Base-by-base conservation (phyloP, 768 basidiomycete genomes). In the Psilocybe subaeruginosa region DNA sequence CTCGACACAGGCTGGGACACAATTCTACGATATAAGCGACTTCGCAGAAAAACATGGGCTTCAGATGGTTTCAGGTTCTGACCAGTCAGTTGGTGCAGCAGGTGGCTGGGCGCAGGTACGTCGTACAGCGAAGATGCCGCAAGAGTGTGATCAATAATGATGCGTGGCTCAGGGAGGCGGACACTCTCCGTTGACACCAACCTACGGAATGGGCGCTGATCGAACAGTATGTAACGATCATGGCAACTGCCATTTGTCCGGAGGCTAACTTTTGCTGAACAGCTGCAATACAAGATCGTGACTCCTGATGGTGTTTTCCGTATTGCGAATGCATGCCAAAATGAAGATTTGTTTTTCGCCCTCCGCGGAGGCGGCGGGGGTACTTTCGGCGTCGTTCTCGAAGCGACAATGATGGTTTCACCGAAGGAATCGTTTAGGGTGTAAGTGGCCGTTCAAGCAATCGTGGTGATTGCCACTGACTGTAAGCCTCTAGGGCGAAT, bases 291-390 rank as follows among this genome's bases (percentile, higher is more conserved):
- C 69, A 81, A 80, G 60, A 70, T 86, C 3, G 84, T 86, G 5
- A 85, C 83, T 1, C 82, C 85, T 0, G 82, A 84, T 66, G 85
- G 85, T 0, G 60, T 72, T 27, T 71, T 71, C 62, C 76, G 80
- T 30, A 75, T 74, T 0, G 83, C 73, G 3, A 85, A 83, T 68
- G 76, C 73, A 11, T 81, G 80, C 50, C 77, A 84, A 65, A 82
- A 85, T 60, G 59, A 74, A 56, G 84, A 85, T 69, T 75, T 85
- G 0, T 85, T 84, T 71, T 86, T 78, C 59, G 85, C 84, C 14
- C 76, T 86, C 37, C 77, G 79, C 33, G 80, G 80, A 54, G 80
- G 80, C 37, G 80, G 80, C 9, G 80, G 80, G n/a, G 78, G 80
- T 0, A 82, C 80, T 8, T 82, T 80, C 55, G 80, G 79, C 19